Evolutionary conservation across 345 rosid species (phyloP).

Genomic region (Reutealis trisperma): DNA sequence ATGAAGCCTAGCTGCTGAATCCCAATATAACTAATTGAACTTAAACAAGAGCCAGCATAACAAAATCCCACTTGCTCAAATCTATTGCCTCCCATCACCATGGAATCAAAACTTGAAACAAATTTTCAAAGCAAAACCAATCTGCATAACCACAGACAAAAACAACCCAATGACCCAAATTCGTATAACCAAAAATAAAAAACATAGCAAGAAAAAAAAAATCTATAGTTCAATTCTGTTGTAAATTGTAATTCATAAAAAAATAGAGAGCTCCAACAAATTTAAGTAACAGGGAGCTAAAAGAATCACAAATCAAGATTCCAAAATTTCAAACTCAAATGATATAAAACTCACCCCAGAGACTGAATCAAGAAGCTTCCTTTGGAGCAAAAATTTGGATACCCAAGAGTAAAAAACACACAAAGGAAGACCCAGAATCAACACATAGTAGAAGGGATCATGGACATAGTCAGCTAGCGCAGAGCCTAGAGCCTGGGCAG

Average conservation of each 20-base stretch:
- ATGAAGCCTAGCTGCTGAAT: not conserved
- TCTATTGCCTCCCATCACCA: not conserved
- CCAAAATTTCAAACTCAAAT: not conserved
- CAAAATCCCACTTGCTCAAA: not conserved
- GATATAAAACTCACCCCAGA: slow-evolving; percentile 48
- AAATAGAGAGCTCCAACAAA: not conserved
- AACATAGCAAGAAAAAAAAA: too few species aligned
- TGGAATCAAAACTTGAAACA: not conserved
- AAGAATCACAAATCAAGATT: not conserved
- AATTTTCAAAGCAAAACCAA: not conserved
- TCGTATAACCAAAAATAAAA: too few species aligned
- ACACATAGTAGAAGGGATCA: slow-evolving; percentile 53
- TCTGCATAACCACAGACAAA: not conserved
- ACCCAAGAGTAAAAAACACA: slow-evolving; percentile 50
- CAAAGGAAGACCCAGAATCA: slow-evolving; percentile 59
- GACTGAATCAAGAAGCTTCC: slow-evolving; percentile 51
- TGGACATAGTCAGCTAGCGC: slow-evolving; percentile 47
- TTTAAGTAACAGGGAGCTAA: not conserved
- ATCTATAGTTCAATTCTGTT: too few species aligned
- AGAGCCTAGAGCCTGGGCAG: slow-evolving; percentile 32
- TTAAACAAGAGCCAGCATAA: not conserved
- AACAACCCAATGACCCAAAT: not conserved
- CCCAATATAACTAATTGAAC: not conserved
- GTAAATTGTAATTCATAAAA: too few species aligned
- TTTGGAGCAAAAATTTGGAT: slow-evolving; percentile 44